Evolutionary conservation across 306 rosid species (phyloP).

Genomic region (Ormosia emarginata): DNA sequence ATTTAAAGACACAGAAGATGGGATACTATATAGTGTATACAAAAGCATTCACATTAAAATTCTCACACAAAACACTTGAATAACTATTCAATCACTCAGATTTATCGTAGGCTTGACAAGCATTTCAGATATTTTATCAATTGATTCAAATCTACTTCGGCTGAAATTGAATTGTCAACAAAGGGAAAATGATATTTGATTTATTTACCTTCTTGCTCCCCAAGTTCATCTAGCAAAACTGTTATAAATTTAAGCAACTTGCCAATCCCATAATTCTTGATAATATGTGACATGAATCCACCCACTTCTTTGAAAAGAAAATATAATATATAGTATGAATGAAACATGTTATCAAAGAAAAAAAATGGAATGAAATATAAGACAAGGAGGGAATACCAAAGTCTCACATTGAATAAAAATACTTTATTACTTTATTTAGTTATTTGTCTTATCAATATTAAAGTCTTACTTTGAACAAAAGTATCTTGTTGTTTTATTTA

Average conservation of each 20-base stretch:
- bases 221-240: not conserved
- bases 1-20: not conserved
- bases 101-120: not conserved
- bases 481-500: too few relatives aligned
- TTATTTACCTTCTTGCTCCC: not conserved
- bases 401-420: too few relatives aligned
- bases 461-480: too few relatives aligned
- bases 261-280: too few relatives aligned
- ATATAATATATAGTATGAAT: not conserved
- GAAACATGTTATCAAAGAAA: too few relatives aligned
- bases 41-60: not conserved
- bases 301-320: too few relatives aligned
- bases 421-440: too few relatives aligned
- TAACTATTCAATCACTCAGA: not conserved
- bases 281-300: too few relatives aligned
- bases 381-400: too few relatives aligned
- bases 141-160: not conserved
- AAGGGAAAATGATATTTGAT: not conserved
- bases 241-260: not conserved
- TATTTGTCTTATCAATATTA: too few relatives aligned
- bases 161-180: not conserved
- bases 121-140: not conserved
- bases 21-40: not conserved
- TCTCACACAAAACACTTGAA: not conserved
- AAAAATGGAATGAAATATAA: too few relatives aligned